These are phyloP conservation scores for Arxiozyma heterogenica DNA, from an alignment of 1,139 yeast genomes.

Conservation along the genomic window DNA sequence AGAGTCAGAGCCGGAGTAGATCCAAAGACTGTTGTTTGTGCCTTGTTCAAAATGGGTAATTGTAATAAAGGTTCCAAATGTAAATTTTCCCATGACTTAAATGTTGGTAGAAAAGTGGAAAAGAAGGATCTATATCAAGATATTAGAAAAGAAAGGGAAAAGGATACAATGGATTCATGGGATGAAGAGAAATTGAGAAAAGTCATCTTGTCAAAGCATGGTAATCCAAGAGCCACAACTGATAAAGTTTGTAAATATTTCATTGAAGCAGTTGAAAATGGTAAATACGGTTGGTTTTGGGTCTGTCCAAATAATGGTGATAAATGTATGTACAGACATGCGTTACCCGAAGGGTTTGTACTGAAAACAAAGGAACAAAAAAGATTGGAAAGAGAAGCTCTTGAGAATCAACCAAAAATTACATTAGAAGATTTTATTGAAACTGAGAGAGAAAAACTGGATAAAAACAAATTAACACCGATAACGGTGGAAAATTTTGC, in stretches of 20 bases:
- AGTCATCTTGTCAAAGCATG: slow-evolving; percentile 85
- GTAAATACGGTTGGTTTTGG: slow-evolving; percentile 99
- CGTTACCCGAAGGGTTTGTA: slow-evolving; percentile 95
- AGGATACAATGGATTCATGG: slow-evolving; percentile 94
- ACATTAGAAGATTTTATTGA: slow-evolving; percentile 94
- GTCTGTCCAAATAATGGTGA: slow-evolving; percentile 91
- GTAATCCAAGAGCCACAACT: slow-evolving; percentile 89
- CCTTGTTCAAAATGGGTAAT: slow-evolving; percentile 77
- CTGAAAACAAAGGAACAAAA: slow-evolving; percentile 94
- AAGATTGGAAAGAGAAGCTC: slow-evolving; percentile 77
- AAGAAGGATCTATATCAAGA: slow-evolving; percentile 93
- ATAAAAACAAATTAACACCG: slow-evolving; percentile 71
- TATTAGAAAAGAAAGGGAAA: slow-evolving; percentile 62
- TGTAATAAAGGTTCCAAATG: slow-evolving; percentile 89
- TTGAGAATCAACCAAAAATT: slow-evolving; percentile 79
- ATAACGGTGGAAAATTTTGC: slow-evolving; percentile 77
- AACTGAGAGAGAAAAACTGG: slow-evolving; percentile 81
- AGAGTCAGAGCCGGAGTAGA: slow-evolving; percentile 96
- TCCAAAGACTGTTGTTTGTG: slow-evolving; percentile 90
- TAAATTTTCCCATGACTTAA: slow-evolving; percentile 87
- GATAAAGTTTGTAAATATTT: slow-evolving; percentile 90
- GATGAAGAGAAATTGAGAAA: slow-evolving; percentile 88
- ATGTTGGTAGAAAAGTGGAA: slow-evolving; percentile 75
- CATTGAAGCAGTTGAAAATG: slow-evolving; percentile 94
- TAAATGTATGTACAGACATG: slow-evolving; percentile 88